phyloP scores from a whole-genome alignment of 2,329 filamentous ascomycete genomes.

The Mycosphaerelloides madeirae region DNA sequence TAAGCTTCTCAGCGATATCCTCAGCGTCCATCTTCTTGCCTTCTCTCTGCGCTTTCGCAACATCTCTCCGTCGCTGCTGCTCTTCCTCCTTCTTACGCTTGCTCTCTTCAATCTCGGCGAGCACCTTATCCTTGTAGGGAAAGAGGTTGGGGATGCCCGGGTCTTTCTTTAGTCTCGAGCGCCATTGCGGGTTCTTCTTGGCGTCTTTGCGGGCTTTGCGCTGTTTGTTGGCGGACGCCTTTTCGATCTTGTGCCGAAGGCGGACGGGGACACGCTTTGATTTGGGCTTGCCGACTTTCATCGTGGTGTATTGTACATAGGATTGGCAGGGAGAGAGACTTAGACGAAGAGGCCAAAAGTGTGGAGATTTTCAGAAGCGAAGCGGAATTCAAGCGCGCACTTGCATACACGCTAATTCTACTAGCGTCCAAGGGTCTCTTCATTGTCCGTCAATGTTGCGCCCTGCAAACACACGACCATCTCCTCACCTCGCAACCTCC shows the following conservation, averaged over 20 bases:
- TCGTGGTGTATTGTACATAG: too few relatives aligned
- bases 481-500: too few relatives aligned
- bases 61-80: conserved; percentile 62
- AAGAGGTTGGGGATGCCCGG: conserved; percentile 96
- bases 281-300: conserved; percentile 60
- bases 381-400: too few relatives aligned
- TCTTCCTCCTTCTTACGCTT: conserved; percentile 78
- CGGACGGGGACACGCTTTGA: conserved; percentile 90
- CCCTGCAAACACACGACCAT: too few relatives aligned
- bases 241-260: conserved; percentile 92
- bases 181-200: conserved; percentile 97
- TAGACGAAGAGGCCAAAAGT: too few relatives aligned
- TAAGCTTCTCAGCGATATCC: conserved; percentile 47
- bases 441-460: too few relatives aligned
- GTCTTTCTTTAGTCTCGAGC: conserved; percentile 92
- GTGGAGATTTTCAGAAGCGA: too few relatives aligned
- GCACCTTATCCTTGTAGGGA: conserved; percentile 92
- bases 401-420: too few relatives aligned
- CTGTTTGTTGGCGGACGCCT: conserved; percentile 84
- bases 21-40: conserved; percentile 30
- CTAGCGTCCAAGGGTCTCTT: too few relatives aligned
- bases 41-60: conserved; percentile 51
- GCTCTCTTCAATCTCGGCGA: conserved; percentile 90
- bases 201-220: conserved; percentile 81
- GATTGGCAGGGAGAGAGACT: too few relatives aligned